These are phyloP conservation scores for Aspergillus novoparasiticus DNA, from an alignment of 2,329 filamentous ascomycete genomes.

Conservation along the genomic window DNA sequence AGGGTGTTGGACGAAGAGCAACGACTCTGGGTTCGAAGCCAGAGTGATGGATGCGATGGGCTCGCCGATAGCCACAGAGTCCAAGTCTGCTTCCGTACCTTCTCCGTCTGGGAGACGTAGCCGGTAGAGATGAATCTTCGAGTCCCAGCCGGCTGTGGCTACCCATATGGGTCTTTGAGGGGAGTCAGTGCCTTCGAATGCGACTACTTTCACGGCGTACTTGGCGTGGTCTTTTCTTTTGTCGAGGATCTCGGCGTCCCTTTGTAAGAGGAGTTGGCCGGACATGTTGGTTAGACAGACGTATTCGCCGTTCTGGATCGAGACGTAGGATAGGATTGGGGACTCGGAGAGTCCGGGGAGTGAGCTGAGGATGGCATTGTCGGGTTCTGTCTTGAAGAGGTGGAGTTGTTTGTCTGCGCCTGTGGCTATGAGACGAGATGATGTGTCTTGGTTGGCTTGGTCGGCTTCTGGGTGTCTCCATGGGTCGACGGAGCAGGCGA, in stretches of 20 bases:
- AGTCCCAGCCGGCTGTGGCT: conserved; percentile 65
- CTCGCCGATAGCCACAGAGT: conserved; percentile 25
- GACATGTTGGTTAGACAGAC: conserved; percentile 62
- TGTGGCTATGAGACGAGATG: conserved; percentile 44
- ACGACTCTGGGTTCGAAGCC: conserved; percentile 60
- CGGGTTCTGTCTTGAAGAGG: conserved; percentile 38
- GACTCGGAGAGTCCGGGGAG: conserved; percentile 34
- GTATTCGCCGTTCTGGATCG: conserved; percentile 44
- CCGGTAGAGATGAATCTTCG: conserved; percentile 57
- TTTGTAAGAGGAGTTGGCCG: conserved; percentile 56
- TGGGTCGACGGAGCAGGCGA: conserved; percentile 50
- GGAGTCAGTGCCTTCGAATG: conserved; percentile 35
- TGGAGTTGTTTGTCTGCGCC: conserved; percentile 54
- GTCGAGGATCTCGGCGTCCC: conserved; percentile 47
- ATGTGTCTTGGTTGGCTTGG: conserved; percentile 9
- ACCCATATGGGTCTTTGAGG: conserved; percentile 39
- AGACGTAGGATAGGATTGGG: conserved; percentile 56
- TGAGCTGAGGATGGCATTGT: conserved; percentile 25
- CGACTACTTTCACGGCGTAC: conserved; percentile 58
- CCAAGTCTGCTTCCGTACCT: not conserved
- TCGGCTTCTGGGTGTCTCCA: conserved; percentile 28
- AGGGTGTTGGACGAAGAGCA: conserved; percentile 56
- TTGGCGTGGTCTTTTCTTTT: conserved; percentile 60
- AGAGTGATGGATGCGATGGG: conserved; percentile 32
- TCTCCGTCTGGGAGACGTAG: conserved; percentile 14